Conservation (phyloP, 805 yeast genomes). For the Wickerhamiella spandovensis region DNA sequence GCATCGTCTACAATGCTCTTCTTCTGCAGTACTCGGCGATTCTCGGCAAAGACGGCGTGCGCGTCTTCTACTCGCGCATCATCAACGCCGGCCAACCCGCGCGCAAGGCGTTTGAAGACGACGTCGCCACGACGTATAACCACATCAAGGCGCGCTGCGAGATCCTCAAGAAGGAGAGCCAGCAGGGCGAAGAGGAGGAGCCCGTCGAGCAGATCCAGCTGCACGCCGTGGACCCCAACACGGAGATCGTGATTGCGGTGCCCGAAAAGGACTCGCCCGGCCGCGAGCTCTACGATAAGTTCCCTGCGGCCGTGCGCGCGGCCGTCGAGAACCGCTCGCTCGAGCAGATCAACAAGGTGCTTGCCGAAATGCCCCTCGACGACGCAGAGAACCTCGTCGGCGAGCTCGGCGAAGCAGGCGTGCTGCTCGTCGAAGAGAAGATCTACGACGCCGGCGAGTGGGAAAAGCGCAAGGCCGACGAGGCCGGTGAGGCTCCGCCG, state of each 20-base stretch:
- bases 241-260: conserved; percentile 56
- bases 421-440: conserved; percentile 61
- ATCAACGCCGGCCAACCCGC: conserved; percentile 47
- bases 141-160: conserved; percentile 71
- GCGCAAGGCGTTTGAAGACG: conserved; percentile 51
- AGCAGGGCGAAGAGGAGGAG: conserved; percentile 32
- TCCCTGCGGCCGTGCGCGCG: conserved; percentile 51
- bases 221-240: conserved; percentile 73
- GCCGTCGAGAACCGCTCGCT: conserved; percentile 64
- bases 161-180: conserved; percentile 35
- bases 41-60: conserved; percentile 33
- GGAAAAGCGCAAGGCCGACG: conserved; percentile 16
- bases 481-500: conserved; percentile 2
- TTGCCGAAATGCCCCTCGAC: conserved; percentile 54
- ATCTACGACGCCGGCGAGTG: conserved; percentile 28
- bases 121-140: conserved; percentile 55
- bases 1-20: conserved; percentile 67
- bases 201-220: conserved; percentile 75
- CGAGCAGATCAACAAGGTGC: conserved; percentile 72
- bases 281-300: conserved; percentile 35
- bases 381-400: conserved; percentile 74
- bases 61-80: conserved; percentile 55
- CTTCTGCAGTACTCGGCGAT: conserved; percentile 55
- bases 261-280: conserved; percentile 29
- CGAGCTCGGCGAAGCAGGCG: conserved; percentile 64